Base-by-base conservation (phyloP, 495 filamentous ascomycete genomes). In the Penicillium dipodomyicola region DNA sequence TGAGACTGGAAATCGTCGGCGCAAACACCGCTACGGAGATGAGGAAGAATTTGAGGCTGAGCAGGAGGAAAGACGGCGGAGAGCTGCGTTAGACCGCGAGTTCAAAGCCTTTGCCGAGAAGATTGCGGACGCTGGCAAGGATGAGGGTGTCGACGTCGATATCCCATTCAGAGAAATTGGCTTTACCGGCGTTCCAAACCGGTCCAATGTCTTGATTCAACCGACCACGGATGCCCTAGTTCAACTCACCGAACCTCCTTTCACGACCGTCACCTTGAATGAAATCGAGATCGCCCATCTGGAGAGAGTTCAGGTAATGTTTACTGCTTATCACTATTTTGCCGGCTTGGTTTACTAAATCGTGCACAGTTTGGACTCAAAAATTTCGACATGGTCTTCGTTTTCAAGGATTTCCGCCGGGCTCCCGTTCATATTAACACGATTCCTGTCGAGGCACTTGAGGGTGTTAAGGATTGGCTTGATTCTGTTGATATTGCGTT, bases 41-140 rank as follows among this genome's bases (percentile, higher is more conserved):
- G 95, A 99, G 69, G 95, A 99, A 65, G 95, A 99, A 68, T 97
- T 97, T 58, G 95, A 97, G 69, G 90, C 91, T 25, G 95, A 99
- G 67, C 95, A 99, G 72, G 93, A 99, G 70, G 95, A 99, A 69
- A 84, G 95, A 65, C 82, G 93, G 59, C 85, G 92, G 23, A 80
- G 94, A 32, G 91, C 91, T n/a, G 87, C 87, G 30, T 84, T 99
- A 33, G 93, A 99, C 69, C 90, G 91, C 44, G 85, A 93, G 59
- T 99, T 97, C 79, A 95, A 96, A 77, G 86, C 81, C 48, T 97
- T 97, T 67, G 91, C 94, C n/a, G 92, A 97, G 69, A 96, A 96
- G 77, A 91, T 99, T 65, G 87, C 92, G 5, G 91, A 96, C 56
- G 92, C 95, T 48, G 92, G 89, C 33, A 88, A 90, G 64, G 89